These are phyloP conservation scores for Apiospora malaysiana DNA, from an alignment of 2,329 filamentous ascomycete genomes.

Conservation along the genomic window DNA sequence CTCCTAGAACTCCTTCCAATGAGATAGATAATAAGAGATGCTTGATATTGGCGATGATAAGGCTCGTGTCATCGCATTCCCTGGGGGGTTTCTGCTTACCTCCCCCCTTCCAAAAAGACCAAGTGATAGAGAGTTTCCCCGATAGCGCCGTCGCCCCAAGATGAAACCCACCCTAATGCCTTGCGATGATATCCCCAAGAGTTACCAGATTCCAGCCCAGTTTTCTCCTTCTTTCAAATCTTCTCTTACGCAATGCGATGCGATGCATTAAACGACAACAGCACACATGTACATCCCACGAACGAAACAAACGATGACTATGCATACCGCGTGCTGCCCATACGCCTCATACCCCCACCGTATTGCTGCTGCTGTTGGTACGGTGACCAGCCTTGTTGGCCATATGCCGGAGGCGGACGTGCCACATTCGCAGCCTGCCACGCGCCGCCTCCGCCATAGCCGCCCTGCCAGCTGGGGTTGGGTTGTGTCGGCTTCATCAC, in stretches of 20 bases:
- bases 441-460: conserved; percentile 9
- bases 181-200: neutral
- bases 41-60: neutral
- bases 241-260: neutral
- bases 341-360: conserved; percentile 4
- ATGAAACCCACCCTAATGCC: neutral
- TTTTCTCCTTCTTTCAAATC: conserved; percentile 15
- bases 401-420: conserved; percentile 13
- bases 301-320: neutral
- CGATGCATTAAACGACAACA: neutral
- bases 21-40: neutral
- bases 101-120: neutral
- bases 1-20: conserved; percentile 21
- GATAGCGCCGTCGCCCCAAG: conserved; percentile 9
- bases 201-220: conserved; percentile 22
- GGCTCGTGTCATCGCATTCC: neutral
- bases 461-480: conserved; percentile 35
- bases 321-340: conserved; percentile 3
- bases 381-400: neutral
- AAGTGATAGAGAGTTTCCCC: neutral
- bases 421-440: conserved; percentile 23
- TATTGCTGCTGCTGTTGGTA: conserved; percentile 9
- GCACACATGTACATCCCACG: neutral
- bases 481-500: conserved; percentile 34
- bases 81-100: neutral